A percentile compares a stretch with the other conserved stretches of the same genome.
Evolutionary conservation across 306 rosid genomes (phyloP).

Genomic region (Dryas alaskensis): DNA sequence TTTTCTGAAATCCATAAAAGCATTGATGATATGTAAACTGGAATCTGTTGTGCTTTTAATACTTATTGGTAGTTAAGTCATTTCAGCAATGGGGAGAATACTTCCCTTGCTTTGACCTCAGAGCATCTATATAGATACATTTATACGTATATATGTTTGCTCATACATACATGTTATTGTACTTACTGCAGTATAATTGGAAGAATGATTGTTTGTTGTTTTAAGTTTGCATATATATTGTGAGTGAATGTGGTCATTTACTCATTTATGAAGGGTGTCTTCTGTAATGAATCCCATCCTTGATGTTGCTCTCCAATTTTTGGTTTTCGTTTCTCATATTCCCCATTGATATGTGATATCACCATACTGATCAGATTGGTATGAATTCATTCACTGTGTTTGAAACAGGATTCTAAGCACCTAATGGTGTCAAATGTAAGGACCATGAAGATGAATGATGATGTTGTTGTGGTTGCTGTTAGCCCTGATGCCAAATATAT

Average conservation of each 20-base stretch:
- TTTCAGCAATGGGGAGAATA: not conserved
- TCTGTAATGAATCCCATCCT: not conserved
- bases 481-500: slow-evolving; percentile 92
- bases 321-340: not conserved
- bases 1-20: not conserved
- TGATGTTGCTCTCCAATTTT: not conserved
- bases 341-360: no score
- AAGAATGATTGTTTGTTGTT: not conserved
- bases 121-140: not conserved
- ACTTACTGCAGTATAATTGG: not conserved
- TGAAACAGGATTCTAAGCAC: slow-evolving; percentile 58
- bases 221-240: not conserved
- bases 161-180: not conserved
- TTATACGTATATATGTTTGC: not conserved
- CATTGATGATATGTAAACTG: not conserved
- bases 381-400: not conserved
- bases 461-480: slow-evolving; percentile 70
- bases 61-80: not conserved
- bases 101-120: not conserved
- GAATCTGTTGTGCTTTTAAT: not conserved
- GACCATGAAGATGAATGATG: slow-evolving; percentile 84
- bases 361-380: no score
- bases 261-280: not conserved
- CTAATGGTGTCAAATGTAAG: slow-evolving; percentile 60
- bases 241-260: not conserved